Percentiles rank a stretch among this genome's conserved stretches.
These are phyloP conservation scores for Dioszegia crocea DNA, from an alignment of 768 basidiomycete genomes.

Conservation along the genomic window DNA sequence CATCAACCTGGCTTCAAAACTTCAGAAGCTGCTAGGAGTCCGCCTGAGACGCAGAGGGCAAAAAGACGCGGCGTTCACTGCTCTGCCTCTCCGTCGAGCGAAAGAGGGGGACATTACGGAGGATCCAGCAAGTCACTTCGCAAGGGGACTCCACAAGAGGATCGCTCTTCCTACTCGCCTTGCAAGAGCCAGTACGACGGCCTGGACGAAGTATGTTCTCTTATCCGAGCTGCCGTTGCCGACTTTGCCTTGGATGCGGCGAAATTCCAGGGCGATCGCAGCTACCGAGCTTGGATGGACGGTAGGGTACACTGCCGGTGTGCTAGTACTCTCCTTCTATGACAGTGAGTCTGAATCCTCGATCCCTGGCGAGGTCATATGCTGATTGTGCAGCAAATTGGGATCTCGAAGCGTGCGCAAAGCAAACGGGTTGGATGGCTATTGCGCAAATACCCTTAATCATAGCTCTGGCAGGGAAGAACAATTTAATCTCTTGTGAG, in stretches of 20 bases:
- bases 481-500: constrained; percentile 59
- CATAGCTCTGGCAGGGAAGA: constrained; percentile 61
- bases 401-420: constrained; percentile 19
- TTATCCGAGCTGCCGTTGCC: constrained; percentile 17
- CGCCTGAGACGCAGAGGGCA: too few species aligned
- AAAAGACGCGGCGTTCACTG: too few species aligned
- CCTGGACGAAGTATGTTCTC: constrained; percentile 16
- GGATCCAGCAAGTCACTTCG: too few species aligned
- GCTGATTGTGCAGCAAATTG: constrained; percentile 8
- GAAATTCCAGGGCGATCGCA: neutral
- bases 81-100: too few species aligned
- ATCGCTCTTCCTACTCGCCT: too few species aligned
- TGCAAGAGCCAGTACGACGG: neutral
- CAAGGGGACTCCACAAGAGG: too few species aligned
- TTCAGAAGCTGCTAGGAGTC: constrained; percentile 6
- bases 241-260: neutral
- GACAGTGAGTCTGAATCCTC: constrained; percentile 24
- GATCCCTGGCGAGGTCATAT: too few species aligned
- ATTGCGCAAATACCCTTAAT: constrained; percentile 57
- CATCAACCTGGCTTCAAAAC: constrained; percentile 11
- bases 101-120: neutral
- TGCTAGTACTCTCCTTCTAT: constrained; percentile 25
- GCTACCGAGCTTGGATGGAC: constrained; percentile 25
- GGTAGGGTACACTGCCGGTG: constrained; percentile 19
- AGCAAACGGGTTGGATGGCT: constrained; percentile 31